Base-by-base conservation (phyloP, 768 basidiomycete species). In the Lentinula guzmanii region DNA sequence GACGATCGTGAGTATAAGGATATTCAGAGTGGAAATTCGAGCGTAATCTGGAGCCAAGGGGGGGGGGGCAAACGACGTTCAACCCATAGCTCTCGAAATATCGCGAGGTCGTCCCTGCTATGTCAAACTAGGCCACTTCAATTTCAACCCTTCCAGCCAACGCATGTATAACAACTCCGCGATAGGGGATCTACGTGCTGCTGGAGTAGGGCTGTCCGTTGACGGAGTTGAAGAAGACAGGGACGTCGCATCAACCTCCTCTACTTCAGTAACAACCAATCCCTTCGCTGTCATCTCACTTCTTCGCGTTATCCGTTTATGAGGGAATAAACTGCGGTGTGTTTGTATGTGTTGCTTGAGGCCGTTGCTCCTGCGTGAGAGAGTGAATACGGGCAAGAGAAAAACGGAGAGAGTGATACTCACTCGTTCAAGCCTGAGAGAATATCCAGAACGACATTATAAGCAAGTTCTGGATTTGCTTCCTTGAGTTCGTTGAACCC, bases 101-200 rank as follows among this genome's bases (percentile, higher is more conserved):
- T 5, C 13, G 11, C 16, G 16, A 11, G 42, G 18, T 5, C 15
- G 41, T n/a, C 16, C 9, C 24, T 18, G 16, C 34, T 59, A 81
- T 66, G 78, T 74, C 54, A 91, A 79, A 67, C 79, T 90, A 5
- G 92, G 92, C 94, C 94, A 95, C 71, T 93, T 95, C 69, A 95
- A 77, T 74, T 86, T 89, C 58, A 97, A 75, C 3, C 95, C 95
- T 69, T 97, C 92, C 28, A 98, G 77, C 95, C 96, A 98, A 53
- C 96, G 86, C 82, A 95, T 88, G 72, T 98, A 98, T n/a, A 98
- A 77, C 65, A 98, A 81, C 71, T 98, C 96, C 21, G 94, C 91
- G 33, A 98, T 94, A 5, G 95, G 94, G 60, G 93, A 95, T 71
- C 87, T 90, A 64, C 85, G 82, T 58, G 78, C 71, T 58, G 78